These are phyloP conservation scores for Medicago lupulina DNA, from an alignment of 306 rosid genomes.

Conservation along the genomic window DNA sequence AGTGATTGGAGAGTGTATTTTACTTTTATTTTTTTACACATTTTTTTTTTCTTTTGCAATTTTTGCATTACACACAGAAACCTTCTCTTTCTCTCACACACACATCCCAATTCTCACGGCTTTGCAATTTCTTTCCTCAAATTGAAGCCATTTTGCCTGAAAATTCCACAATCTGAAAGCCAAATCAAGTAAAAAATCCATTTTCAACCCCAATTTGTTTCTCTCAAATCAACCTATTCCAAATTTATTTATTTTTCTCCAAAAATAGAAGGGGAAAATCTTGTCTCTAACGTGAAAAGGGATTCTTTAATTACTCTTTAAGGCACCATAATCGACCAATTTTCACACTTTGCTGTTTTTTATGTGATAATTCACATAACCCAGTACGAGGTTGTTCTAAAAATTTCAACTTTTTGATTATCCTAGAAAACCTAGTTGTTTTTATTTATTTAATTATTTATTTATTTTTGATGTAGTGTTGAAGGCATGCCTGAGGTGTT, in stretches of 20 bases:
- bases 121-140: background rate
- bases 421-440: slow-evolving; percentile 34
- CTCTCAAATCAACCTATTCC: background rate
- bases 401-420: background rate
- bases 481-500: slow-evolving; percentile 49
- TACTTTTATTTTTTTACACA: too few relatives aligned
- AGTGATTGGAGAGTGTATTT: too few relatives aligned
- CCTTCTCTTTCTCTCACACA: background rate
- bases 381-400: background rate
- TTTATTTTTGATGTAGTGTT: slow-evolving; percentile 22
- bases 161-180: background rate
- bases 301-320: background rate
- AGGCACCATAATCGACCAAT: background rate
- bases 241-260: background rate
- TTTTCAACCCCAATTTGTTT: background rate
- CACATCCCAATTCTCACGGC: background rate
- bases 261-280: background rate
- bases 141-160: background rate
- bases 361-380: slow-evolving; percentile 24
- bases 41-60: too few relatives aligned
- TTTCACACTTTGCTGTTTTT: background rate
- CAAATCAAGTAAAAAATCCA: background rate
- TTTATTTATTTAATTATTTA: too few relatives aligned
- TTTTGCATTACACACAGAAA: background rate
- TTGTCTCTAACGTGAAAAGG: background rate